A percentile compares a stretch with the other conserved stretches of the same genome.
Evolutionary conservation across 345 rosid genomes (phyloP).

Genomic region (Pseudoturritis turrita): DNA sequence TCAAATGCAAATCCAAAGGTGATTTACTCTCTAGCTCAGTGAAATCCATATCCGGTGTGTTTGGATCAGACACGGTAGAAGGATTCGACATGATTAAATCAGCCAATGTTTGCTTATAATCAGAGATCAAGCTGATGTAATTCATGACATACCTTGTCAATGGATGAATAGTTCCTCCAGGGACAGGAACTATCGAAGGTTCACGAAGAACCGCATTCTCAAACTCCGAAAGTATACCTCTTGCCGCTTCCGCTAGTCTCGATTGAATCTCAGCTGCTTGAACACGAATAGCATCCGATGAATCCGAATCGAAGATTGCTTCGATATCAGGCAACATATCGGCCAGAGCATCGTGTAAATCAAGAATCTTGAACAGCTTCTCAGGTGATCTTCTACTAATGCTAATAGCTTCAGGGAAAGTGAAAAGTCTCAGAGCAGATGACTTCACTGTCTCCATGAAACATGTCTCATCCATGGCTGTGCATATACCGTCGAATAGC

Average conservation of each 20-base stretch:
- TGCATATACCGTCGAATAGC: slow-evolving; percentile 45
- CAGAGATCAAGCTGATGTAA: slow-evolving; percentile 82
- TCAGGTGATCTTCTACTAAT: slow-evolving; percentile 89
- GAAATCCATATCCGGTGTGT: slow-evolving; percentile 74
- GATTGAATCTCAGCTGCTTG: slow-evolving; percentile 83
- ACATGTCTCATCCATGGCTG: slow-evolving; percentile 56
- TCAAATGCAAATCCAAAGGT: slow-evolving; percentile 76
- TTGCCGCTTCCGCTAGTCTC: slow-evolving; percentile 74
- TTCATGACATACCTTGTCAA: slow-evolving; percentile 97
- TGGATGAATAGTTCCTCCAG: slow-evolving; percentile 94
- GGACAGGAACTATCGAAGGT: slow-evolving; percentile 69
- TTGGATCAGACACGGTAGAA: slow-evolving; percentile 58
- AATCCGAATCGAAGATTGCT: slow-evolving; percentile 59
- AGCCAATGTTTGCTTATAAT: slow-evolving; percentile 73
- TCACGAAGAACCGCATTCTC: slow-evolving; percentile 77
- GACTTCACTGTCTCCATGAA: slow-evolving; percentile 86
- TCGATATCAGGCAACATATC: slow-evolving; percentile 79
- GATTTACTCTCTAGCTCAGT: slow-evolving; percentile 64
- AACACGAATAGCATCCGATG: slow-evolving; percentile 48
- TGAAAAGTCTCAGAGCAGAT: slow-evolving; percentile 68
- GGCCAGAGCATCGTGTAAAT: slow-evolving; percentile 70
- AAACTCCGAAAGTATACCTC: slow-evolving; percentile 82
- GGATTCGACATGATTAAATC: slow-evolving; percentile 82
- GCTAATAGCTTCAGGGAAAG: slow-evolving; percentile 88
- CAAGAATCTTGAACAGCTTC: slow-evolving; percentile 87